Evolutionary conservation across 1,284 basidiomycete genomes (phyloP).

Genomic region (Ustilago cynodontis): DNA sequence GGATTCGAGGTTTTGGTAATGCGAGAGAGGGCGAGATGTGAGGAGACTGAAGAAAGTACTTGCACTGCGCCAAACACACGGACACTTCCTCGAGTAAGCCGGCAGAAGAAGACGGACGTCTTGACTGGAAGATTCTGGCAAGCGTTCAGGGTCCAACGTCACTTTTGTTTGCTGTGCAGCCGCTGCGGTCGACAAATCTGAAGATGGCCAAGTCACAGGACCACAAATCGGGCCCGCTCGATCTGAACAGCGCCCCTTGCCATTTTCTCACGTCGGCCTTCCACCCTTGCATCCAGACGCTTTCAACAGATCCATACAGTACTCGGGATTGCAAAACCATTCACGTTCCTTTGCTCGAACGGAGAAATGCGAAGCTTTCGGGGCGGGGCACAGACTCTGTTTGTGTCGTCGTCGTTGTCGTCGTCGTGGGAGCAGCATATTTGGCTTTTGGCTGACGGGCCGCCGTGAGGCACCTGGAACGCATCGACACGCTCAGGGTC

Average conservation of each 20-base stretch:
- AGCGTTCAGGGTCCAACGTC: background rate
- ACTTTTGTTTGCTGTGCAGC: background rate
- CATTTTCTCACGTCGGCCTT: conserved; percentile 13
- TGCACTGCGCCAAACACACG: too few species aligned
- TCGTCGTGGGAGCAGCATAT: too few species aligned
- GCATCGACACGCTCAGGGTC: background rate
- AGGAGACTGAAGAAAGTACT: too few species aligned
- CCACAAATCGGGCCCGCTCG: background rate
- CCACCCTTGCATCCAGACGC: conserved; percentile 8
- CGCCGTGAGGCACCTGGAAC: too few species aligned
- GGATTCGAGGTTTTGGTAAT: background rate
- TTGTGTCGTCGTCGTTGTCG: too few species aligned
- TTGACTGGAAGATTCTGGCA: background rate
- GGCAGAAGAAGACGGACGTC: background rate
- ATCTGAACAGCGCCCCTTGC: background rate
- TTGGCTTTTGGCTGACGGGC: too few species aligned
- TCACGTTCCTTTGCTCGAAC: background rate
- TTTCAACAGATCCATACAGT: conserved; percentile 1
- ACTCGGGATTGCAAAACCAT: background rate
- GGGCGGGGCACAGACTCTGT: too few species aligned
- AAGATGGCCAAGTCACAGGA: background rate
- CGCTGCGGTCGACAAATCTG: background rate
- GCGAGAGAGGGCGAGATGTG: too few species aligned
- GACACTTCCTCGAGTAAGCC: too few species aligned
- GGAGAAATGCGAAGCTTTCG: too few species aligned